Evolutionary conservation across 495 filamentous ascomycete species (phyloP).

Genomic region (Lasiosphaeris hirsuta): DNA sequence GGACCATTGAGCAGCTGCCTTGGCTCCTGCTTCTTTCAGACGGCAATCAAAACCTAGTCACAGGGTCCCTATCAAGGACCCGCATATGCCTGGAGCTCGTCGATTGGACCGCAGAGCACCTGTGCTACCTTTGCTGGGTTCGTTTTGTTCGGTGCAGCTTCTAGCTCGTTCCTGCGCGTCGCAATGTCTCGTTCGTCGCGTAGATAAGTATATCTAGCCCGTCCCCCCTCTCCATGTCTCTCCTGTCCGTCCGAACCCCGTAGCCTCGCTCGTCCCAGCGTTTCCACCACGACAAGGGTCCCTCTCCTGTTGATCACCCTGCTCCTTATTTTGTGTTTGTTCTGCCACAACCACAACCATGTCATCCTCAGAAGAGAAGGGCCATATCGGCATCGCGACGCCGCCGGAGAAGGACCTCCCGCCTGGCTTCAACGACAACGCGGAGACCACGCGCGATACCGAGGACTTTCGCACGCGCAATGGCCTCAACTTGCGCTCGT

Average conservation of each 20-base stretch:
- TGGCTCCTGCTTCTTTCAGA: conserved; percentile 26
- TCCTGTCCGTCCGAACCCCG: background rate
- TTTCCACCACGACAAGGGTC: background rate
- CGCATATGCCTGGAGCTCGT: background rate
- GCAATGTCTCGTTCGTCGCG: background rate
- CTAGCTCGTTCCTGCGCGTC: conserved; percentile 18
- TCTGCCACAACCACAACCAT: conserved; percentile 16
- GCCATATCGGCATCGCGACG: background rate
- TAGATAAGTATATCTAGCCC: conserved; percentile 1
- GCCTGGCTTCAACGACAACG: conserved; percentile 24
- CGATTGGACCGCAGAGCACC: conserved; percentile 3
- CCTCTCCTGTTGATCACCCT: too few relatives aligned
- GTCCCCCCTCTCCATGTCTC: background rate
- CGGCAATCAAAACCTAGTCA: conserved; percentile 6
- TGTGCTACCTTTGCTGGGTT: background rate
- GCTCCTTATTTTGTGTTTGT: too few relatives aligned
- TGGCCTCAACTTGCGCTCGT: conserved; percentile 49
- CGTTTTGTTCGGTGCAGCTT: conserved; percentile 21
- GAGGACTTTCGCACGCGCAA: conserved; percentile 48
- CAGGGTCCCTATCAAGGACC: conserved; percentile 5
- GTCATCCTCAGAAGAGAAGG: conserved; percentile 31
- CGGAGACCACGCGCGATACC: conserved; percentile 13
- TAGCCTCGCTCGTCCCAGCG: background rate
- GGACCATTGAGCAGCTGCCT: conserved; percentile 11
- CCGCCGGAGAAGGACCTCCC: conserved; percentile 25